Evolutionary conservation across 768 basidiomycete species (phyloP).

Genomic region (Boletus pseudo-olivaceus): DNA sequence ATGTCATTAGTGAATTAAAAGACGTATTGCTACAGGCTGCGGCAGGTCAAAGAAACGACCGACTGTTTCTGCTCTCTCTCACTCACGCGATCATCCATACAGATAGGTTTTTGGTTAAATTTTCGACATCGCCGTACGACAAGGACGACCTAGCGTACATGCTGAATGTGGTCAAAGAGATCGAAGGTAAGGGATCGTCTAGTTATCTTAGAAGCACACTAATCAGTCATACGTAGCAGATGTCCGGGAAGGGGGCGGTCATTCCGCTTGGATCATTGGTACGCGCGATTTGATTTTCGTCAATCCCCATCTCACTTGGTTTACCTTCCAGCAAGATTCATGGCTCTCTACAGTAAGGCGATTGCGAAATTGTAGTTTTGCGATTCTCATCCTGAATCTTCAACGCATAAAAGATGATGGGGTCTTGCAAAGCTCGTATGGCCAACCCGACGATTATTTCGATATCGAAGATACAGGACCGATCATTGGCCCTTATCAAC

Average conservation of each 20-base stretch:
- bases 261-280: slow-evolving; percentile 29
- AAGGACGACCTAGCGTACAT: slow-evolving; percentile 23
- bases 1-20: slow-evolving; percentile 19
- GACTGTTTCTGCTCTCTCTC: not conserved
- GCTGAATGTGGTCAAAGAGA: slow-evolving; percentile 28
- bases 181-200: slow-evolving; percentile 15
- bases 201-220: not conserved
- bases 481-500: slow-evolving; percentile 15
- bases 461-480: slow-evolving; percentile 25
- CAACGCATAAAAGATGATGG: slow-evolving; percentile 20
- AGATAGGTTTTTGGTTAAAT: slow-evolving; percentile 31
- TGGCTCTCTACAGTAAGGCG: slow-evolving; percentile 28
- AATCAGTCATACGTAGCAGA: slow-evolving; percentile 5
- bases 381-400: not conserved
- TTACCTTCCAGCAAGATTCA: slow-evolving; percentile 23
- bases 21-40: slow-evolving; percentile 26
- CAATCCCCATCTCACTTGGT: slow-evolving; percentile 1
- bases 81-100: not conserved
- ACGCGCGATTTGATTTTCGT: not conserved
- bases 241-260: slow-evolving; percentile 2
- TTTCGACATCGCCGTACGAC: slow-evolving; percentile 31
- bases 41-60: slow-evolving; percentile 17
- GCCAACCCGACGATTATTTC: slow-evolving; percentile 31
- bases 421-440: slow-evolving; percentile 27
- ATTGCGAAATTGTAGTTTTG: not conserved